Evolutionary conservation across 768 basidiomycete genomes (phyloP).

Genomic region (Botryobasidium botryosum): DNA sequence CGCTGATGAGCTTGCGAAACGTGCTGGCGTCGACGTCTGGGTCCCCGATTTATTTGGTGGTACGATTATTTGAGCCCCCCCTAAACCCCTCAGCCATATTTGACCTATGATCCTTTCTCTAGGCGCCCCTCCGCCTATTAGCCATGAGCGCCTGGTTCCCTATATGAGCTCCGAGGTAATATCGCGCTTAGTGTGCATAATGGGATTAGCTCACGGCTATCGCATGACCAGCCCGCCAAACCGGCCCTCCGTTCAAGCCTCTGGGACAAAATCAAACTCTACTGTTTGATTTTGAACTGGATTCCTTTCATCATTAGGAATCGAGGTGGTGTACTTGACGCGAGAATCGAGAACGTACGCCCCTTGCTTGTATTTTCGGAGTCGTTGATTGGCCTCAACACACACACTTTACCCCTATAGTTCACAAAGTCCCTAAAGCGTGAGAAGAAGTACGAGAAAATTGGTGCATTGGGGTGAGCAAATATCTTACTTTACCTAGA

Average conservation of each 20-base stretch:
- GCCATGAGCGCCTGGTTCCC: not conserved
- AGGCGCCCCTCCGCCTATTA: not conserved
- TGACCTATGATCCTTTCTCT: not conserved
- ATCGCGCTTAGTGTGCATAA: no score
- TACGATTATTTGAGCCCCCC: conserved; percentile 14
- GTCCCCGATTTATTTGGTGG: conserved; percentile 45
- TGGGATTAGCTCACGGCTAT: no score
- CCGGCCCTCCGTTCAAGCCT: no score
- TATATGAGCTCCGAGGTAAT: no score
- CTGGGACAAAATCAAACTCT: conserved; percentile 13
- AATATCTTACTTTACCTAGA: not conserved
- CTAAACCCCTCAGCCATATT: no score
- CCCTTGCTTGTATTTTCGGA: no score
- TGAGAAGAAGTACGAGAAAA: conserved; percentile 24
- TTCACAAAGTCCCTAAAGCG: conserved; percentile 25
- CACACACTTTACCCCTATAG: conserved; percentile 12
- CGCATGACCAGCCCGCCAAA: no score
- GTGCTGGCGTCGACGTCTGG: conserved; percentile 42
- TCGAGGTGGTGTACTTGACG: conserved; percentile 19
- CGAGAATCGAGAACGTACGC: conserved; percentile 17
- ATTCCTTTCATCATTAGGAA: conserved; percentile 13
- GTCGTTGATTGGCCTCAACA: not conserved
- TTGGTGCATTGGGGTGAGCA: conserved; percentile 29
- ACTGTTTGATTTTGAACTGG: conserved; percentile 14
- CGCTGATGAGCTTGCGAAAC: conserved; percentile 34